Conservation (phyloP, 2,329 filamentous ascomycete genomes). For the Shiraia sp. region DNA sequence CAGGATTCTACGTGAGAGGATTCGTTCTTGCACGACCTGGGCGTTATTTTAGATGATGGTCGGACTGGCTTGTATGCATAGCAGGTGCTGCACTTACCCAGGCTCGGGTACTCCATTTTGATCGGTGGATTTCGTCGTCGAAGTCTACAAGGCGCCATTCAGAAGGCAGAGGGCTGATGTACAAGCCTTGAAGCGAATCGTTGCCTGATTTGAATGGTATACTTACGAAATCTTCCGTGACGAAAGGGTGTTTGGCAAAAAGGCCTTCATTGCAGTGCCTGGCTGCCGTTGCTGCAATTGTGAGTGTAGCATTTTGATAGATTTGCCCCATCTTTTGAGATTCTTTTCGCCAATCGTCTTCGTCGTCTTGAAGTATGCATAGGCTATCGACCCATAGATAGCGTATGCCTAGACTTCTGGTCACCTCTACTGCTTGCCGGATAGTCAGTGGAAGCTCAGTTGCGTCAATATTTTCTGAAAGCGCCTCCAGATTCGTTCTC, state of each 20-base stretch:
- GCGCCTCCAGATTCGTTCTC: too few species aligned
- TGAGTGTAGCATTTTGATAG: slow-evolving; percentile 1
- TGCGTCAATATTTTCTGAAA: too few species aligned
- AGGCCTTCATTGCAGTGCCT: neutral
- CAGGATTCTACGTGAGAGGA: slow-evolving; percentile 13
- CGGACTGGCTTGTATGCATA: too few species aligned
- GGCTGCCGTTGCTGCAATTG: slow-evolving; percentile 1
- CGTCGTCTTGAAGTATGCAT: slow-evolving; percentile 9
- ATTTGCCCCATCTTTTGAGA: slow-evolving; percentile 2
- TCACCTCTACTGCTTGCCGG: slow-evolving; percentile 3
- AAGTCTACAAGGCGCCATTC: too few species aligned
- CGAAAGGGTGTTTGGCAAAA: neutral
- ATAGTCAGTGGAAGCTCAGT: neutral
- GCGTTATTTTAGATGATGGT: slow-evolving; percentile 1
- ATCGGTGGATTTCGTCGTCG: too few species aligned
- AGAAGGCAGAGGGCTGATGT: too few species aligned
- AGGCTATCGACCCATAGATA: slow-evolving; percentile 15
- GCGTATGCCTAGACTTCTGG: neutral
- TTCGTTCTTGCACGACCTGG: slow-evolving; percentile 11
- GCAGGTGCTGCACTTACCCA: neutral
- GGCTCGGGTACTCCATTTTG: too few species aligned
- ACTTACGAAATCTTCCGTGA: too few species aligned
- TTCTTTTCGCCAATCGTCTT: slow-evolving; percentile 6
- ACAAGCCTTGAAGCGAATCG: too few species aligned
- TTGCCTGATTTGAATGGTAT: too few species aligned